Evolutionary conservation across 2,329 filamentous ascomycete species (phyloP).

Genomic region (Thermoascus crustaceus): DNA sequence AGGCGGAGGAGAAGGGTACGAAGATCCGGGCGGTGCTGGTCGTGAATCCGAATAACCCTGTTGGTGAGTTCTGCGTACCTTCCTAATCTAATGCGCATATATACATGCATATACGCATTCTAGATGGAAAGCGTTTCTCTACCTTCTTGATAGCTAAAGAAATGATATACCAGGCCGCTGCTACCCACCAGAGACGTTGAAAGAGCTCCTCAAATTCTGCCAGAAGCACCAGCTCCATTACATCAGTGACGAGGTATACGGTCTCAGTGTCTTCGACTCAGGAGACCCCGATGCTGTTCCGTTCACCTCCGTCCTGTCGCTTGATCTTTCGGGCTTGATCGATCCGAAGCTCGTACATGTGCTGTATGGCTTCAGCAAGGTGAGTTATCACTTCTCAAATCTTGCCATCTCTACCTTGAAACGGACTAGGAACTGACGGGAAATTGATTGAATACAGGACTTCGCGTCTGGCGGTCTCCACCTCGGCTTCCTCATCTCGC

Average conservation of each 20-base stretch:
- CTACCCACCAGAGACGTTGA: conserved; percentile 36
- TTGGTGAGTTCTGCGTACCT: no score
- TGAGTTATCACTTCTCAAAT: conserved; percentile 28
- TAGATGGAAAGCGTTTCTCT: no score
- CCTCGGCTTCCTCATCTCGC: conserved; percentile 21
- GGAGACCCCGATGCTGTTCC: conserved; percentile 26
- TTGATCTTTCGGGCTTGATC: conserved; percentile 35
- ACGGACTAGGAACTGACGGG: background rate
- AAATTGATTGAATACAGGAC: conserved; percentile 17
- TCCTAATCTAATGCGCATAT: no score
- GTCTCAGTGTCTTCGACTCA: conserved; percentile 41
- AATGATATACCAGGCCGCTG: conserved; percentile 43
- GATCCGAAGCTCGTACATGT: conserved; percentile 44
- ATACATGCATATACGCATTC: conserved; percentile 33
- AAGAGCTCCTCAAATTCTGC: conserved; percentile 43
- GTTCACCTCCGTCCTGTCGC: conserved; percentile 41
- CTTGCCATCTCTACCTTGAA: conserved; percentile 14
- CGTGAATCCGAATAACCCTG: conserved; percentile 40
- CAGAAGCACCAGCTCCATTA: conserved; percentile 43
- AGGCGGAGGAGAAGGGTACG: conserved; percentile 24
- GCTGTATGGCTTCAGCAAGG: conserved; percentile 36
- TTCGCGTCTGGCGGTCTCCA: conserved; percentile 24
- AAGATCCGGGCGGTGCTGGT: conserved; percentile 35
- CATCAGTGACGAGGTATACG: conserved; percentile 52
- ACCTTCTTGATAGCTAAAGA: no score